A percentile compares a stretch with the other conserved stretches of the same genome.
phyloP scores from a whole-genome alignment of 495 filamentous ascomycete species.

The Aspergillus homomorphus region DNA sequence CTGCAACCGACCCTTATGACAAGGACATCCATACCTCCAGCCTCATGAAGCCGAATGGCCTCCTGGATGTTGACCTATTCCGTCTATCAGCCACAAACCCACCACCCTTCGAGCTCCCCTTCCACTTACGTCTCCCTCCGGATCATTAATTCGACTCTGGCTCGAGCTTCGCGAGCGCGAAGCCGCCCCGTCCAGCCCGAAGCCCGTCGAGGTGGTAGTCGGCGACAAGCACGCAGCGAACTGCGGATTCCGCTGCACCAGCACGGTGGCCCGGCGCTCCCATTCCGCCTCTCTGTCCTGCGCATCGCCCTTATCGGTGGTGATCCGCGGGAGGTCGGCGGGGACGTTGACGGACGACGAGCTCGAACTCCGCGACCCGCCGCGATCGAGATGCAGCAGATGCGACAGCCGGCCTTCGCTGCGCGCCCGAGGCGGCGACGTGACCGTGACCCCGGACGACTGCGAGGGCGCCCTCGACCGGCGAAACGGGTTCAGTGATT shows the following conservation, averaged over 20 bases:
- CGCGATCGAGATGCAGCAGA: conserved; percentile 63
- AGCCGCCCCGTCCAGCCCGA: conserved; percentile 11
- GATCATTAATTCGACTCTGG: conserved; percentile 35
- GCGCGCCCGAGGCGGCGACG: conserved; percentile 26
- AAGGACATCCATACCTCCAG: conserved; percentile 51
- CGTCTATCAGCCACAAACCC: neutral
- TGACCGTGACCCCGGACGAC: conserved; percentile 25
- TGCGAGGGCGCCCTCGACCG: conserved; percentile 42
- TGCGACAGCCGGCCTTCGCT: conserved; percentile 60
- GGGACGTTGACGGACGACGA: conserved; percentile 70
- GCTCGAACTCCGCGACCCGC: conserved; percentile 51
- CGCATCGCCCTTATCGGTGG: conserved; percentile 45
- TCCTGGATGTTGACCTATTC: conserved; percentile 80
- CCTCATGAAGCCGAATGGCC: conserved; percentile 92
- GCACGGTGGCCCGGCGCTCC: conserved; percentile 85
- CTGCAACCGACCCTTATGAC: neutral
- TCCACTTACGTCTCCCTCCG: conserved; percentile 41
- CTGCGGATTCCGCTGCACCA: conserved; percentile 64
- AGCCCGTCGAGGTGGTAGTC: conserved; percentile 17
- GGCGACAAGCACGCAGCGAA: conserved; percentile 27
- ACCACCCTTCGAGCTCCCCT: neutral
- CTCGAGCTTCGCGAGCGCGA: conserved; percentile 33
- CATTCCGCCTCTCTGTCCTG: conserved; percentile 60
- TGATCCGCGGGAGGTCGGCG: conserved; percentile 70
- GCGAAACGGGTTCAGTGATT: conserved; percentile 48